A percentile compares a stretch with the other conserved stretches of the same genome.
phyloP scores from a whole-genome alignment of 225 moss, liverwort and hornwort species.

The Bryoerythrophyllum caledonicum region DNA sequence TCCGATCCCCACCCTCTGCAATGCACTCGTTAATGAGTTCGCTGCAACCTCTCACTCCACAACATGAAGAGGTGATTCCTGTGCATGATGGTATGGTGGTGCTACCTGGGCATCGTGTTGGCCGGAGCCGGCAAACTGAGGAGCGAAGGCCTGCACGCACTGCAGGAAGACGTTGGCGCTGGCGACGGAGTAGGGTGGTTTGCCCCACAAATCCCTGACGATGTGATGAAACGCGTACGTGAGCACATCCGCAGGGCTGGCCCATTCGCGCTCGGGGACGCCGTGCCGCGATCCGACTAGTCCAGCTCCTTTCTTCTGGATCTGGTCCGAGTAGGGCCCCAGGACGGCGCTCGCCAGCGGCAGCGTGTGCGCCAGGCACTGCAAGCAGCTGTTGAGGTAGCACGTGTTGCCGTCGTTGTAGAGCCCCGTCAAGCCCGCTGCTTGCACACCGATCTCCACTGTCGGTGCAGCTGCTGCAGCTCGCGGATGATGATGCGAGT shows the following conservation, averaged over 20 bases:
- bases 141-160: constrained; percentile 63
- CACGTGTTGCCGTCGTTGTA: constrained; percentile 75
- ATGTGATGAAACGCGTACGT: constrained; percentile 57
- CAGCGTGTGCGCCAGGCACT: constrained; percentile 66
- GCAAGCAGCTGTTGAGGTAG: constrained; percentile 73
- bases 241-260: constrained; percentile 47
- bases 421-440: constrained; percentile 63
- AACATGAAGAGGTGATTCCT: background rate
- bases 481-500: background rate
- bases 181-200: constrained; percentile 49
- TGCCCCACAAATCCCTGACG: constrained; percentile 62
- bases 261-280: constrained; percentile 43
- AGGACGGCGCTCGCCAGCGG: constrained; percentile 59
- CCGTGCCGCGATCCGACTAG: constrained; percentile 34
- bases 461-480: no score
- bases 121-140: constrained; percentile 62
- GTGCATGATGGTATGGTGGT: background rate
- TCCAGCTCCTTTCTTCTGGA: constrained; percentile 38
- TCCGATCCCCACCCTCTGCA: constrained; percentile 27
- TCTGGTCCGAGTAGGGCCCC: constrained; percentile 45
- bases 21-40: constrained; percentile 21
- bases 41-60: background rate
- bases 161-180: constrained; percentile 59
- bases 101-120: constrained; percentile 76
- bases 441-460: constrained; percentile 22